Evolutionary conservation across 768 basidiomycete species (phyloP), one percentile per base, ranked within the genome.

Genomic region (Galerina sulciceps): DNA sequence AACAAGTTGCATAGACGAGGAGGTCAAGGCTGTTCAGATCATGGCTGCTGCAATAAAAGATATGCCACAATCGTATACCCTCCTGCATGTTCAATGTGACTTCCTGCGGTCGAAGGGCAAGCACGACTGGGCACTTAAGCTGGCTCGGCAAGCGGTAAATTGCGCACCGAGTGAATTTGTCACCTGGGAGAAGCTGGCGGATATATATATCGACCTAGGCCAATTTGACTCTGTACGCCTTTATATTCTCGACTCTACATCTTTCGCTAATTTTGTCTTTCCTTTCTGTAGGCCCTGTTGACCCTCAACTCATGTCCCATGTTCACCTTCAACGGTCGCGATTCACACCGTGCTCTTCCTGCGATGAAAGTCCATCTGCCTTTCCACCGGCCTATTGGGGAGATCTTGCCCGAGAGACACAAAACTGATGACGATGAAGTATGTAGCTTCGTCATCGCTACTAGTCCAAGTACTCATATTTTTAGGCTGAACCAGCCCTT

Each of bases 281-380:
- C 52, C 35, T 35, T 6, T 13, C 31, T 3, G 40, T 50, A 82
- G 81, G 94, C 95, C 0, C 79, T 99, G 13, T 79, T 98, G 41
- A 97, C 96, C 1, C 85, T 98, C 48, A 98, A 98, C 70, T 98
- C 96, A n/a, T 98, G 97, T 76, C 96, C 96, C 2, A 99, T 99
- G 97, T 99, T 99, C 76, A 99, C 97, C 8, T 99, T 92, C 77
- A 97, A 97, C 68, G 96, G 97, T 43, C 88, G 96, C 18, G 97
- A 99, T 72, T 81, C 89, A 2, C 97, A 99, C 70, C 85, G 95
- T 3, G 86, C 84, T 71, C 85, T 98, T 10, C 80, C 90, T 1
- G 87, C 95, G 15, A 79, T 89, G 1, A 86, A 88, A 59, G 83
- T 95, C 6, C 93, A 96, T 72, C 80, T 97, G 0, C 97, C 97